Conservation (phyloP, 1,139 yeast genomes). For the Yamadazyma conglobata region DNA sequence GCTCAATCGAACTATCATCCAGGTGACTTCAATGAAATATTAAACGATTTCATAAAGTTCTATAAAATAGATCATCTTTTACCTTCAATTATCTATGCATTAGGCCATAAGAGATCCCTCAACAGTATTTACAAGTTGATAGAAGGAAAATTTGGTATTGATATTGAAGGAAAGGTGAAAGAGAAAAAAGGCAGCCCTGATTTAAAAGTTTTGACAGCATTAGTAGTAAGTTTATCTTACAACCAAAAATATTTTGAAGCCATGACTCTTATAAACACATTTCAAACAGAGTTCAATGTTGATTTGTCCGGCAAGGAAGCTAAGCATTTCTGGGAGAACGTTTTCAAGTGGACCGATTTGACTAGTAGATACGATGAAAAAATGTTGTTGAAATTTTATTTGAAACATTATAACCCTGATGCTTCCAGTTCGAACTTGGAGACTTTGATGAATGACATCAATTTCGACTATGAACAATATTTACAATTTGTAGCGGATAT, state of each 20-base stretch:
- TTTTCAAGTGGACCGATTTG: slow-evolving; percentile 37
- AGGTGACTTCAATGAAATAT: slow-evolving; percentile 4
- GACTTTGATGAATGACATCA: slow-evolving; percentile 31
- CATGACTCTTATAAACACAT: slow-evolving; percentile 33
- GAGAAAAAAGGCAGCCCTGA: slow-evolving; percentile 20
- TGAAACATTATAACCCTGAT: slow-evolving; percentile 15
- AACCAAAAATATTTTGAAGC: slow-evolving; percentile 30
- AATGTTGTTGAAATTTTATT: slow-evolving; percentile 25
- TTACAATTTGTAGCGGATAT: slow-evolving; percentile 26
- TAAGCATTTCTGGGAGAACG: slow-evolving; percentile 33
- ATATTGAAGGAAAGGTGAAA: slow-evolving; percentile 19
- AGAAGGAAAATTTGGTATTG: slow-evolving; percentile 33
- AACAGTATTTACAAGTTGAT: slow-evolving; percentile 25
- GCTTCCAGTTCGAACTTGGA: slow-evolving; percentile 14
- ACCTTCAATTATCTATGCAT: slow-evolving; percentile 28
- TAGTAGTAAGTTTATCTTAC: slow-evolving; percentile 30
- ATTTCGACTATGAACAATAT: slow-evolving; percentile 41
- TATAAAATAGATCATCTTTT: slow-evolving; percentile 13
- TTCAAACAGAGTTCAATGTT: slow-evolving; percentile 30
- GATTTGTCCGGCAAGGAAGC: slow-evolving; percentile 16
- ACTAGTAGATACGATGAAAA: slow-evolving; percentile 26
- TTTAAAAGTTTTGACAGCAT: slow-evolving; percentile 23
- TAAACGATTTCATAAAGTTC: slow-evolving; percentile 8
- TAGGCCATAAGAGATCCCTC: slow-evolving; percentile 29
- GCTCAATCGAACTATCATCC: slow-evolving; percentile 3